Base-by-base conservation (phyloP, 208 protist species). In the Acanthamoeba healyi region DNA sequence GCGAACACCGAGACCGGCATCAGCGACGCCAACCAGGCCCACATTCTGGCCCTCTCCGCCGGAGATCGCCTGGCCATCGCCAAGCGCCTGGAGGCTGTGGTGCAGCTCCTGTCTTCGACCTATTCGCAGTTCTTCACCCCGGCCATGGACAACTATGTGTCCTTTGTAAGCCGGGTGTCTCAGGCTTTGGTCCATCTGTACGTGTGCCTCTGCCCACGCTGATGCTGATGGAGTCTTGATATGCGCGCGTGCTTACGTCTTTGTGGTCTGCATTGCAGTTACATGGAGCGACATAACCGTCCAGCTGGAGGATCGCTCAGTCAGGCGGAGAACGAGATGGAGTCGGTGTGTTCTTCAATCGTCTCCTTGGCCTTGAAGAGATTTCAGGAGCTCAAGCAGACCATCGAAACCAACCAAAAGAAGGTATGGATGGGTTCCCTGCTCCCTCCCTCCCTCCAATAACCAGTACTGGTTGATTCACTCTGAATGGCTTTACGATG, bases 111-210 rank as follows among this genome's bases (percentile, higher is more conserved):
- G 24, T 58, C 74, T 24, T 84, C 74, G 3, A 56, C 74, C 44
- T 84, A 84, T 22, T 24, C 74, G 6, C 42, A 51, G n/a, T 56
- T 84, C 38, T 84, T 84, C 42, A 84, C 42, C 26, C 42, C 42
- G 9, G 38, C 74, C 2, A 36, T 84, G 42, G 74, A 84, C n/a
- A 24, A 56, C 74, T 84, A 84, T 44, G 74, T 84, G 74, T 36
- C 74, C 74, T 84, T 58, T 22, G n/a, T 84, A 1, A 36, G 74
- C 42, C 74, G 74, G 2, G 38, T 56, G 9, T 22, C 42, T 14
- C 74, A 84, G 74, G 74, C 74, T n/a, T 19, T 84, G 15, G 26
- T 56, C 74, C 74, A 84, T 24, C 15, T 84, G 74, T 84, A 58
- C 74, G 74, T 84, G 24, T 22, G 22, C 61, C 29, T 70, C 14